Base-by-base conservation (phyloP, 2,329 filamentous ascomycete genomes). In the Fusarium nematophilum region DNA sequence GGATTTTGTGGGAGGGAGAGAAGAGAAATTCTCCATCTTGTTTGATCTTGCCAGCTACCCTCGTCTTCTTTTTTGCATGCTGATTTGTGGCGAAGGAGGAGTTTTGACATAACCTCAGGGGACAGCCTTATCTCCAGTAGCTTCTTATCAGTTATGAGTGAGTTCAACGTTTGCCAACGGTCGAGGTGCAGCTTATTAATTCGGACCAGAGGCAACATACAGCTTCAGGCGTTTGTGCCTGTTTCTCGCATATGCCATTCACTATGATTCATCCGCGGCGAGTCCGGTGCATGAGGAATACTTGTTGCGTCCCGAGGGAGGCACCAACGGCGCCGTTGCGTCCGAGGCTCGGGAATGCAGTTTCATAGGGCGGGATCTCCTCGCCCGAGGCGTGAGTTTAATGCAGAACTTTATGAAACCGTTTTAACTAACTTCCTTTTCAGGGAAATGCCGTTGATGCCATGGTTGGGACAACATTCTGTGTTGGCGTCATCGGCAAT, bases 391-490 rank as follows among this genome's bases (percentile, higher is more conserved):
- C 4, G 83, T 83, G 72, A 37, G 79, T 74, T 21, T 23, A 18
- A 29, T n/a, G n/a, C 11, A 13, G 5, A 1, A 3, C 9, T 34
- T 17, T 26, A 21, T 27, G 10, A 4, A 15, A 10, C 1, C 9
- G 7, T 10, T 21, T 38, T 4, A 6, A 15, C 3, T 9, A 13
- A 6, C 26, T 37, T 4, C 52, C 14, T 13, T 6, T 30, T 33
- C 3, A 86, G 81, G 90, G 91, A 6, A 92, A 91, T 75, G 90
- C 91, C 10, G 90, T 89, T 1, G 91, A 94, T 75, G 89, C 90
- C 39, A 76, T 92, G 59, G 87, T 93, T 15, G 90, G 87, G 25
- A 90, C 90, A 0, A 86, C 87, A 7, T 83, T 93, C 44, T 94
- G 91, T 61, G 84, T 93, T 30, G 91, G 91, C 6, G 88, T 91